Evolutionary conservation across 1,284 basidiomycete genomes (phyloP).

Genomic region (Trametes versicolor): DNA sequence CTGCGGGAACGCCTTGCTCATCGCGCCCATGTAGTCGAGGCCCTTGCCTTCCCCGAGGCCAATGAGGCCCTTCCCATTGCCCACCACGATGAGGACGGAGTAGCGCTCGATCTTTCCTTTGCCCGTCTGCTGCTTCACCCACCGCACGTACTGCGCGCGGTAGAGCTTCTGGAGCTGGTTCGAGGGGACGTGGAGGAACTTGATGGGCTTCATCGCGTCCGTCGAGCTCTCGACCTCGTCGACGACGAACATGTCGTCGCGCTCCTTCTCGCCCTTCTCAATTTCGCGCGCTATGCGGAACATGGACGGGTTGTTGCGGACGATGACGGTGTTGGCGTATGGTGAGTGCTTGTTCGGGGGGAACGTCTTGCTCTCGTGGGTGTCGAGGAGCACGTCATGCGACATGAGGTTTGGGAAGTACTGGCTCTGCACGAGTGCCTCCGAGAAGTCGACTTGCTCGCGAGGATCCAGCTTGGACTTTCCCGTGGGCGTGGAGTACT

Average conservation of each 20-base stretch:
- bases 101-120: constrained; percentile 85
- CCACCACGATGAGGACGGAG: constrained; percentile 81
- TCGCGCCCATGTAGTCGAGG: constrained; percentile 65
- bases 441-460: constrained; percentile 23
- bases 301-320: constrained; percentile 67
- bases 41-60: constrained; percentile 93
- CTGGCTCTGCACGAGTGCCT: constrained; percentile 26
- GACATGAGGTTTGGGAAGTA: constrained; percentile 66
- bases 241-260: constrained; percentile 23
- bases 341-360: constrained; percentile 59
- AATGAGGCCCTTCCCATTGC: constrained; percentile 89
- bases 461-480: constrained; percentile 19
- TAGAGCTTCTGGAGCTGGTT: constrained; percentile 53
- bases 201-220: constrained; percentile 36
- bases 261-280: constrained; percentile 31
- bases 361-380: constrained; percentile 61
- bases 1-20: constrained; percentile 73
- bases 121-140: constrained; percentile 84
- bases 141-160: constrained; percentile 67
- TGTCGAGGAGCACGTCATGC: constrained; percentile 67
- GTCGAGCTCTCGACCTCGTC: constrained; percentile 33
- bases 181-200: constrained; percentile 40
- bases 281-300: constrained; percentile 38
- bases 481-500: constrained; percentile 25
- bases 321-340: constrained; percentile 64